Percentiles rank a stretch among this genome's conserved stretches.
Evolutionary conservation across 2,329 filamentous ascomycete genomes (phyloP).

Genomic region (Lecanicillium sp.): DNA sequence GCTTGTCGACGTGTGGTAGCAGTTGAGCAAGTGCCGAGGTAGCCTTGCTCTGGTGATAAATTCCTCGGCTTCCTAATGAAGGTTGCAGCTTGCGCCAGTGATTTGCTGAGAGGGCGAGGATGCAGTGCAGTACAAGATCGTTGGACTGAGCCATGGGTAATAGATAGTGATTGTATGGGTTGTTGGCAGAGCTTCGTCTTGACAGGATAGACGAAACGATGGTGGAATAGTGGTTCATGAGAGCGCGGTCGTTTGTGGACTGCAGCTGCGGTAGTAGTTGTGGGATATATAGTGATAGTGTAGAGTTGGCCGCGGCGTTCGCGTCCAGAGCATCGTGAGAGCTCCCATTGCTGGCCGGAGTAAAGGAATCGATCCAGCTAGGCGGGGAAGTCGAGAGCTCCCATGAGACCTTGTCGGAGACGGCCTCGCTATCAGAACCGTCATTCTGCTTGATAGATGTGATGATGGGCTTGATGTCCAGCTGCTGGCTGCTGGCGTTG

Average conservation of each 20-base stretch:
- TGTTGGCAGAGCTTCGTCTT: conserved; percentile 22
- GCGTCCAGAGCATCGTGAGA: conserved; percentile 20
- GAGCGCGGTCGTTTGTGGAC: conserved; percentile 25
- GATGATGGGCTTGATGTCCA: not conserved
- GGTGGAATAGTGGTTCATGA: conserved; percentile 30
- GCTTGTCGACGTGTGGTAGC: conserved; percentile 28
- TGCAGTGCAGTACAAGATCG: conserved; percentile 27
- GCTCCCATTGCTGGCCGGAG: conserved; percentile 22
- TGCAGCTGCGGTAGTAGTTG: conserved; percentile 25
- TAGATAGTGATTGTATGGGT: conserved; percentile 28
- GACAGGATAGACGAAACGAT: conserved; percentile 30
- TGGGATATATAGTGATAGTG: conserved; percentile 25
- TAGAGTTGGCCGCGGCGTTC: conserved; percentile 6
- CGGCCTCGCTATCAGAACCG: conserved; percentile 13
- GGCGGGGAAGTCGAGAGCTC: conserved; percentile 18
- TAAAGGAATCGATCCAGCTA: conserved; percentile 21
- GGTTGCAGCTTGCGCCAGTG: conserved; percentile 31
- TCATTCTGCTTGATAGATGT: conserved; percentile 1
- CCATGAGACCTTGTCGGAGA: conserved; percentile 21
- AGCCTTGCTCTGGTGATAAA: conserved; percentile 28
- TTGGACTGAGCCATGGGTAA: conserved; percentile 29
- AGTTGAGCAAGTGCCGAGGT: conserved; percentile 26
- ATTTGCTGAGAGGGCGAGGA: conserved; percentile 28
- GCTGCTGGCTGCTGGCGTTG: conserved; percentile 16
- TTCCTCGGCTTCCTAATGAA: conserved; percentile 23